Base-by-base conservation (phyloP, 208 protist species). In the Phytomonas serpens region DNA sequence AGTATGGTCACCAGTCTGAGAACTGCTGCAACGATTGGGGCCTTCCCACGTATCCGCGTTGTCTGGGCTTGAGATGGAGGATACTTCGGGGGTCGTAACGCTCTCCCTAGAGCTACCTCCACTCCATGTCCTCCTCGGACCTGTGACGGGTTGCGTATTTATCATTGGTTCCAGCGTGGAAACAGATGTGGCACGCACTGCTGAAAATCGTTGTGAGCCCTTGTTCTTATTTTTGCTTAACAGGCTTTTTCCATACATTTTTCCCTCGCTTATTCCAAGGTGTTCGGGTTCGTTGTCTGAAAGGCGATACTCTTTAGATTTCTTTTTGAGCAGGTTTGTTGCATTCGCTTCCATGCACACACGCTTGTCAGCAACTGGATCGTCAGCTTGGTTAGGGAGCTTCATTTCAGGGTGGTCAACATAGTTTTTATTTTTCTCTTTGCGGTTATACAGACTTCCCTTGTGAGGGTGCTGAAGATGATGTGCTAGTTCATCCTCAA, bases 401-500 rank as follows among this genome's bases (percentile, higher is more conserved):
- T 27, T 57, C 47, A 57, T 57, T 57, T 57, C 47, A 57, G 23
- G 47, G 16, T 27, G 47, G 23, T 5, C 47, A 57, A 27, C 16
- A 57, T 57, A 19, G 16, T 57, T 19, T 6, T 7, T 19, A 5
- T 57, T 23, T 57, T 0, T 9, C 19, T 57, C 47, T 57, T 27
- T 57, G 23, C 16, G 16, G 47, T 27, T 57, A 57, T 19, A 27
- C 19, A 27, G 0, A 6, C 47, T 19, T 23, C 27, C 47, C 23
- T 57, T 27, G 47, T 57, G 5, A 57, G 47, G 27, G 19, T 57
- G 0, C 4, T 23, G 47, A 57, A 57, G 47, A 57, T 23, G 47
- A 19, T 27, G 23, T 27, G 47, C 47, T 36, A 73, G n/a, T 23
- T 75, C 75, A 27, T 71, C 67, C 42, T 27, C 47, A 14, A 86